Base-by-base conservation (phyloP, 306 rosid genomes). In the Rosa rugosa region DNA sequence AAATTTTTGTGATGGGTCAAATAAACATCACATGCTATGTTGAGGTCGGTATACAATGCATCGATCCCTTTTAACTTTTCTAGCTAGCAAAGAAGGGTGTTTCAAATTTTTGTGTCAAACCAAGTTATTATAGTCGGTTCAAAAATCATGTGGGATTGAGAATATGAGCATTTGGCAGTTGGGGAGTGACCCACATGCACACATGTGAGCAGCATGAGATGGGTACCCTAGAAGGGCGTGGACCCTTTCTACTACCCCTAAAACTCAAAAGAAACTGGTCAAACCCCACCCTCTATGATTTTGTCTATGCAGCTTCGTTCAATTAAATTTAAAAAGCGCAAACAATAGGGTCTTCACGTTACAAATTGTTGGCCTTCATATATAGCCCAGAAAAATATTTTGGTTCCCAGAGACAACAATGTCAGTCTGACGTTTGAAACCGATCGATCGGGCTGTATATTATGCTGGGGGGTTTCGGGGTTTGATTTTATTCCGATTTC, bases 11-110 rank as follows among this genome's bases (percentile, higher is more conserved):
- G 75, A 85, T 82, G 82, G 87, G 92, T 90, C 96, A 90, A 87
- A 75, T 76, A 68, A 73, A 75, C 67, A 81, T 87, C 92, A 89
- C 87, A 87, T 91, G 96, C 76, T 79, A 27, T 89, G 82, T 84
- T 85, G 79, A 77, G 27, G 79, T 76, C 79, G 83, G 89, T 80
- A 72, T 71, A 83, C 87, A 82, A 59, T 80, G 77, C 49, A 77
- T 67, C 31, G n/a, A n/a, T n/a, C 80, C 60, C 70, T 65, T 27
- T 13, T 11, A 20, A 11, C 16, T 17, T 3, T 18, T 17, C 14
- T 8, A 8, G 10, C 25, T 38, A 65, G 18, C 6, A 40, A 18
- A 16, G 3, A 66, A 13, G 25, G 54, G 56, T 69, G 45, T 76
- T 64, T 7, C n/a, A 4, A 0, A 4, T 53, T 41, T 23, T 60